Evolutionary conservation across 345 rosid genomes (phyloP).

Genomic region (Passiflora organensis): DNA sequence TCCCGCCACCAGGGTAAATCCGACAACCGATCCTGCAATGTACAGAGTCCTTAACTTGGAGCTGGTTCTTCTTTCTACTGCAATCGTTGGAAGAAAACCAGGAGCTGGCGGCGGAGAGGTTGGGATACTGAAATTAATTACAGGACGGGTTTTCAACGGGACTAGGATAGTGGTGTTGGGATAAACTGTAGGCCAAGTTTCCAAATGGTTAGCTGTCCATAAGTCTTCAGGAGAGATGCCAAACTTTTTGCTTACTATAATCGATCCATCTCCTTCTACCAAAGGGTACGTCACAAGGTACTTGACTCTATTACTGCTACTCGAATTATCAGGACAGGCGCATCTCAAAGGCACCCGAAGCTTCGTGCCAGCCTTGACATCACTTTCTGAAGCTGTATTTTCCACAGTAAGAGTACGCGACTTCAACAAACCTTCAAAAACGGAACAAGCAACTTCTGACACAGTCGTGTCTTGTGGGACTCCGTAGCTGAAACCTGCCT

Average conservation of each 20-base stretch:
- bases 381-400: slow-evolving; percentile 20
- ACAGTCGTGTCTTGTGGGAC: slow-evolving; percentile 19
- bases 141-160: slow-evolving; percentile 30
- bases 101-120: slow-evolving; percentile 38
- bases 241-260: slow-evolving; percentile 27
- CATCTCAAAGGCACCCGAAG: slow-evolving; percentile 47
- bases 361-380: slow-evolving; percentile 17
- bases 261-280: slow-evolving; percentile 32
- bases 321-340: slow-evolving; percentile 41
- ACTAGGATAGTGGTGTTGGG: slow-evolving; percentile 44
- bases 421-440: slow-evolving; percentile 44
- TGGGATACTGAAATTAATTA: slow-evolving; percentile 15
- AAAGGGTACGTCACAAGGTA: slow-evolving; percentile 50
- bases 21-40: slow-evolving; percentile 40
- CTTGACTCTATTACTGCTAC: slow-evolving; percentile 6
- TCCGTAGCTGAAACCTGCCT: slow-evolving; percentile 21
- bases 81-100: slow-evolving; percentile 36
- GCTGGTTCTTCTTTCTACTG: slow-evolving; percentile 12
- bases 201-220: slow-evolving; percentile 33
- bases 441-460: slow-evolving; percentile 35
- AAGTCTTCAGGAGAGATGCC: slow-evolving; percentile 27
- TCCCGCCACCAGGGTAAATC: slow-evolving; percentile 25
- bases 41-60: slow-evolving; percentile 30
- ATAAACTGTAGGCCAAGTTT: slow-evolving; percentile 33
- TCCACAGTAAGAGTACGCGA: slow-evolving; percentile 21